These are phyloP conservation scores for Bacterosira constricta DNA, from an alignment of 108 stramenopile genomes.

Conservation along the genomic window DNA sequence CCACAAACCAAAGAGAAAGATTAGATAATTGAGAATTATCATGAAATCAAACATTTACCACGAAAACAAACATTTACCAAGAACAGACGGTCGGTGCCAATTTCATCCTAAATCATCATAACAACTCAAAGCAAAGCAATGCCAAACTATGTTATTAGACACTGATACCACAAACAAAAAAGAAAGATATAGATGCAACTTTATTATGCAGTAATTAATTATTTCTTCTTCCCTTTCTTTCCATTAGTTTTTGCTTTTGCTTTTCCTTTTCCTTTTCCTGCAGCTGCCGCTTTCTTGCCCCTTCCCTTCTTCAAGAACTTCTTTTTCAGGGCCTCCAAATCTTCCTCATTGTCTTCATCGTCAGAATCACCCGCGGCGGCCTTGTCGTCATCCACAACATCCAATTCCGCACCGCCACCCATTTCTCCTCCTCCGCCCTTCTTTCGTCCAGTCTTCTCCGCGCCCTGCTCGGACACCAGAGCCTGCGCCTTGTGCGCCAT, in stretches of 20 bases:
- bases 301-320: conserved; percentile 32
- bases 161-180: no score
- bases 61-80: no score
- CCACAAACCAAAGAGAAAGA: no score
- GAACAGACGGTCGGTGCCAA: no score
- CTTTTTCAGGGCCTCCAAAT: conserved; percentile 29
- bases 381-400: conserved; percentile 58
- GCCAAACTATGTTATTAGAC: no score
- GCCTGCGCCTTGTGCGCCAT: conserved; percentile 80
- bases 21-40: no score
- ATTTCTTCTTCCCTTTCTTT: no score
- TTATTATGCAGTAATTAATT: no score
- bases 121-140: no score
- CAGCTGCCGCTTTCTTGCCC: background rate
- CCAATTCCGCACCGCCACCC: conserved; percentile 37
- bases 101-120: no score
- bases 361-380: conserved; percentile 39
- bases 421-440: conserved; percentile 33
- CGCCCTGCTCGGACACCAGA: conserved; percentile 79
- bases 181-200: no score
- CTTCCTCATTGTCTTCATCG: conserved; percentile 51
- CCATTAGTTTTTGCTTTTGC: conserved; percentile 26
- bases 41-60: no score
- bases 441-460: conserved; percentile 32
- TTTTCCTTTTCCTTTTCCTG: conserved; percentile 29